Conservation (phyloP, 1,284 basidiomycete genomes). For the Cryptococcus sp. region DNA sequence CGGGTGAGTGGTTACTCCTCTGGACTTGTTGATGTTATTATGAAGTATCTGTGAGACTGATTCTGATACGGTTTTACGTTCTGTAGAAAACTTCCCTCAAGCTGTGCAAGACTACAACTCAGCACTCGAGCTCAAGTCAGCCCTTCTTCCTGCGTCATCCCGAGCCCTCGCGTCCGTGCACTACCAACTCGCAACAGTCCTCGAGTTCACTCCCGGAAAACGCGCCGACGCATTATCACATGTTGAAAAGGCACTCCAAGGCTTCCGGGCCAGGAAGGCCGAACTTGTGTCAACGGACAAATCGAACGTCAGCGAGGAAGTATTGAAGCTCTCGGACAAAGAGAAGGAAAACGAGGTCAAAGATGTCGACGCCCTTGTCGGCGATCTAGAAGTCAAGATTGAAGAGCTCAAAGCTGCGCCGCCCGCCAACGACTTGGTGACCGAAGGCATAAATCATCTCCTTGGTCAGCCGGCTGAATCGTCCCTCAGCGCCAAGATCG, state of each 20-base stretch:
- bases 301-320: slow-evolving; percentile 28
- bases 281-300: slow-evolving; percentile 57
- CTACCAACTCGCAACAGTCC: slow-evolving; percentile 84
- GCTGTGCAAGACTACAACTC: slow-evolving; percentile 79
- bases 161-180: slow-evolving; percentile 85
- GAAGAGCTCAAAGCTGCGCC: slow-evolving; percentile 82
- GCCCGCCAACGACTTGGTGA: slow-evolving; percentile 57
- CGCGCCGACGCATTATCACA: slow-evolving; percentile 77
- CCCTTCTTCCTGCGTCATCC: slow-evolving; percentile 73
- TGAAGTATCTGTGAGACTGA: slow-evolving; percentile 1
- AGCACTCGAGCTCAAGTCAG: slow-evolving; percentile 68
- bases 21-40: not conserved
- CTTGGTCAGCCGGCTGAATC: slow-evolving; percentile 34
- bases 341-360: slow-evolving; percentile 75
- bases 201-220: slow-evolving; percentile 78
- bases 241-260: slow-evolving; percentile 73
- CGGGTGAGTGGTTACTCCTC: slow-evolving; percentile 61
- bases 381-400: slow-evolving; percentile 81
- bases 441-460: slow-evolving; percentile 51
- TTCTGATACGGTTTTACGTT: not conserved
- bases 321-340: slow-evolving; percentile 59
- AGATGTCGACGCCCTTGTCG: slow-evolving; percentile 71
- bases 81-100: slow-evolving; percentile 85
- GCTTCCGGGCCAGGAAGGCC: slow-evolving; percentile 67
- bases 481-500: slow-evolving; percentile 12